These are phyloP conservation scores for Cladosporium sp. DNA, from an alignment of 2,329 filamentous ascomycete genomes.

Conservation along the genomic window DNA sequence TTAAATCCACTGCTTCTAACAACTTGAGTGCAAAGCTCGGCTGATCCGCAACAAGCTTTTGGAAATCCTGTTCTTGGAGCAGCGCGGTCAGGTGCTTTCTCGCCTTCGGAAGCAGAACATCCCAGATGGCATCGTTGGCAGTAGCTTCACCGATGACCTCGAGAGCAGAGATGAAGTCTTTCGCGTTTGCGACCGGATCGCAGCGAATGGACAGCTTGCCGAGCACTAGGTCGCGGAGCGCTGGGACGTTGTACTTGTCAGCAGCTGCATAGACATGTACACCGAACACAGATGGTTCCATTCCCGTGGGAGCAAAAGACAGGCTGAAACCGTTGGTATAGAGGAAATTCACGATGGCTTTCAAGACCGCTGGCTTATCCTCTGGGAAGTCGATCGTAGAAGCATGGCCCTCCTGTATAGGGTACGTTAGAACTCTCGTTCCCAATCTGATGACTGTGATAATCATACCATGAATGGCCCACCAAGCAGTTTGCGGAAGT, in stretches of 20 bases:
- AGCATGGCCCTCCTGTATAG: background rate
- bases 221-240: conserved; percentile 17
- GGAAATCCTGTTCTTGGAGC: background rate
- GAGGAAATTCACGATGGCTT: background rate
- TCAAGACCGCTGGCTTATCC: background rate
- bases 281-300: background rate
- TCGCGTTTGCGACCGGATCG: too few relatives aligned
- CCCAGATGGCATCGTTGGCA: too few relatives aligned
- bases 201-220: too few relatives aligned
- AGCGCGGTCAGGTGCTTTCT: background rate
- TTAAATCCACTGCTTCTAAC: too few relatives aligned
- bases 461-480: conserved; percentile 17
- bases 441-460: too few relatives aligned
- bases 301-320: background rate
- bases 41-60: too few relatives aligned
- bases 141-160: too few relatives aligned
- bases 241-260: conserved; percentile 32
- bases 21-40: too few relatives aligned
- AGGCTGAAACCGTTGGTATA: background rate
- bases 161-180: too few relatives aligned
- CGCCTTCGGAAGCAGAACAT: background rate
- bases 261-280: conserved; percentile 36
- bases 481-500: conserved; percentile 36
- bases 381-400: background rate
- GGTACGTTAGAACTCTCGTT: too few relatives aligned